A percentile compares a stretch with the other conserved stretches of the same genome.
These are phyloP conservation scores for Talaromyces rugulosus DNA, from an alignment of 2,329 filamentous ascomycete genomes.

Conservation along the genomic window DNA sequence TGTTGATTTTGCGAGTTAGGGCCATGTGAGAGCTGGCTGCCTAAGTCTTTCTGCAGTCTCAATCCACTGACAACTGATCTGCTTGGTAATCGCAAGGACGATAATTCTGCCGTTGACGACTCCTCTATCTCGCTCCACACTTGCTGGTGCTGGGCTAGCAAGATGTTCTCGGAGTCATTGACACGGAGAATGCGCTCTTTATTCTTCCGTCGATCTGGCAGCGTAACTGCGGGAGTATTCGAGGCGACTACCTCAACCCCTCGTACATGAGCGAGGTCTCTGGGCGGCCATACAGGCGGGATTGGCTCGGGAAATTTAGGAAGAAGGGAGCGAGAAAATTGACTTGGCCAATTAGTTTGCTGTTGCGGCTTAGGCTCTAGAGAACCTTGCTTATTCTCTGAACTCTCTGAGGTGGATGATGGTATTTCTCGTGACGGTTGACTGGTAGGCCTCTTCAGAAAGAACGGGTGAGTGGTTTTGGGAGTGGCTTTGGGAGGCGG, in stretches of 20 bases:
- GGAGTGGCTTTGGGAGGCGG: conserved; percentile 44
- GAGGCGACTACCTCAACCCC: conserved; percentile 27
- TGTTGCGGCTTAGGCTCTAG: not conserved
- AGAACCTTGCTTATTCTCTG: not conserved
- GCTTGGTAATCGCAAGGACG: conserved; percentile 24
- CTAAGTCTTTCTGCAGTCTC: conserved; percentile 24
- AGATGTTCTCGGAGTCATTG: conserved; percentile 29
- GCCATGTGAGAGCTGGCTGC: conserved; percentile 25
- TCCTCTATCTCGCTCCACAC: not conserved
- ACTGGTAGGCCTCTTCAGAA: conserved; percentile 52
- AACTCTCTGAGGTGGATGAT: not conserved
- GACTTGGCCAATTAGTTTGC: not conserved
- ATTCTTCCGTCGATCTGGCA: conserved; percentile 32
- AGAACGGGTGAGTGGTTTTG: conserved; percentile 65
- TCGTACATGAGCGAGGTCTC: conserved; percentile 46
- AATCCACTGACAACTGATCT: conserved; percentile 27
- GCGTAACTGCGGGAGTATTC: not conserved
- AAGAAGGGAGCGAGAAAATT: conserved; percentile 17
- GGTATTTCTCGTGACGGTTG: not conserved
- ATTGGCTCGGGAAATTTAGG: conserved; percentile 28
- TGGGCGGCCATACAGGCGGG: conserved; percentile 37
- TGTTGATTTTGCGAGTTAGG: conserved; percentile 4
- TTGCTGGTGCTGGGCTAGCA: conserved; percentile 17
- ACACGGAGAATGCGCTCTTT: conserved; percentile 32
- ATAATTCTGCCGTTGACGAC: not conserved